Base-by-base conservation (phyloP, 345 rosid species). In the Excoecaria cochinchinensis region DNA sequence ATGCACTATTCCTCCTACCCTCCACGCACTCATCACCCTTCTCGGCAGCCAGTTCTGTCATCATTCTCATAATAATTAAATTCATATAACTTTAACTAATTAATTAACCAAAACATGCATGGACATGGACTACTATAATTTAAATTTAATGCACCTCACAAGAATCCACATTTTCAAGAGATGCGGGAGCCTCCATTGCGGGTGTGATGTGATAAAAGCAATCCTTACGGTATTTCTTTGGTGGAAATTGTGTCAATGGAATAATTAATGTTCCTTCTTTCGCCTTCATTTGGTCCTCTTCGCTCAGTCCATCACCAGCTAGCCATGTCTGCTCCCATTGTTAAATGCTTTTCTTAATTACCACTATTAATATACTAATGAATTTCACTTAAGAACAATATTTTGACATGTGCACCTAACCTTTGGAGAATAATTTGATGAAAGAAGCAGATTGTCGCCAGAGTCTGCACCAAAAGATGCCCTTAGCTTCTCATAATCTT, bases 21-120 rank as follows among this genome's bases (percentile, higher is more conserved):
- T 80, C 89, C 97, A 89, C 14, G 95, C 91, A 56, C 92, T 92
- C 90, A 92, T 89, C 86, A 84, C 93, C 67, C 93, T 88, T 79
- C 95, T 87, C 46, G 89, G 90, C 73, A 90, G 47, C 95, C 93
- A 92, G 71, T 89, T 90, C 92, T 92, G 82, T 46, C 51, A 48
- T 15, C 31, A 31, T 25, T 69, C 12, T 7, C 8, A 56, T 4
- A 5, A 22, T 21, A 57, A 4, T 14, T 16, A 15, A 5, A 4
- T 44, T 44, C 7, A 44, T 6, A 44, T 17, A 21, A n/a, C 6
- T 6, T n/a, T 56, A 56, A 56, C n/a, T 4, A 56, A 56, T 56
- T 21, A 19, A 56, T 10, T 56, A 31, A 31, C 31, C 1, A 31
- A 31, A 31, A 31, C 31, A 31, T 31, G 31, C 31, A 31, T 31